A percentile compares a stretch with the other conserved stretches of the same genome.
Conservation (phyloP, 306 rosid genomes). For the Dalbergia oliveri region DNA sequence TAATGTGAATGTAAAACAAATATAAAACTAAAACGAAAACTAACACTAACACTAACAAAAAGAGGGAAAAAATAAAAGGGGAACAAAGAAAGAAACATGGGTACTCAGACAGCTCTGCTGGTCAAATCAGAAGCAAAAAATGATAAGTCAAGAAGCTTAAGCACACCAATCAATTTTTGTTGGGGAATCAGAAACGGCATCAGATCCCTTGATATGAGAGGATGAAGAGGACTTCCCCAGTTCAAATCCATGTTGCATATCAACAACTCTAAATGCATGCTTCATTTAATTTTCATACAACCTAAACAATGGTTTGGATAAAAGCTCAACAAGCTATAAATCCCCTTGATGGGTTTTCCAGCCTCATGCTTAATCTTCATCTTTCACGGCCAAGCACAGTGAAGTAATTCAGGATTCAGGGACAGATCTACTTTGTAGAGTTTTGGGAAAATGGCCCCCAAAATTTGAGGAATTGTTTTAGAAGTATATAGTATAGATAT, state of each 20-base stretch:
- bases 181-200: constrained; percentile 10
- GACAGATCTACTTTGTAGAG: no score
- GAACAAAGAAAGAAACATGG: background rate
- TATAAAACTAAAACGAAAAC: constrained; percentile 8
- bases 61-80: background rate
- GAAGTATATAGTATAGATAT: no score
- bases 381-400: background rate
- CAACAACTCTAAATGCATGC: background rate
- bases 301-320: background rate
- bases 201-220: constrained; percentile 6
- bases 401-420: background rate
- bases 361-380: background rate
- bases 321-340: constrained; percentile 12
- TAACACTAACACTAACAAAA: constrained; percentile 13
- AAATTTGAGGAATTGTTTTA: no score
- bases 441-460: no score
- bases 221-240: background rate
- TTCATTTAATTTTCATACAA: background rate
- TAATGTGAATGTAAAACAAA: constrained; percentile 19
- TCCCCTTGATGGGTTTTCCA: background rate
- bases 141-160: background rate
- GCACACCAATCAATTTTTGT: background rate
- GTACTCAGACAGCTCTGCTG: background rate
- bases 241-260: constrained; percentile 12
- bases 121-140: constrained; percentile 8